These are phyloP conservation scores for Cucumis melo DNA, from an alignment of 306 rosid species.

Conservation along the genomic window DNA sequence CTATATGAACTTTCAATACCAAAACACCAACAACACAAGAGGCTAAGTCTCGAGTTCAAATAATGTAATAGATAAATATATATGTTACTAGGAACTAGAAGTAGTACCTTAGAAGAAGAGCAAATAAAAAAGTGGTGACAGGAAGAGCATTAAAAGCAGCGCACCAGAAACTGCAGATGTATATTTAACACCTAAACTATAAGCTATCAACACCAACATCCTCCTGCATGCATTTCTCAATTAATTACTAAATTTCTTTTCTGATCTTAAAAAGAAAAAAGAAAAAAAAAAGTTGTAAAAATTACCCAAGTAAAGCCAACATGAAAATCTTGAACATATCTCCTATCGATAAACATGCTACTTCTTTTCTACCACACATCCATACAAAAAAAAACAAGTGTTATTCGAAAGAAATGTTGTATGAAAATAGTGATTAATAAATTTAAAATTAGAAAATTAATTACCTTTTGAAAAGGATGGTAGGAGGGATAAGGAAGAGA, in stretches of 20 bases:
- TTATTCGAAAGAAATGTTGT: no score
- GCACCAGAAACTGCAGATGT: conserved; percentile 77
- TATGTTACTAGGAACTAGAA: no score
- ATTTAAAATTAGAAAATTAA: neutral
- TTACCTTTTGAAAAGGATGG: neutral
- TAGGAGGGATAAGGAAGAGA: neutral
- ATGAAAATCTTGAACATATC: conserved; percentile 62
- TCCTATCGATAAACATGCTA: conserved; percentile 16
- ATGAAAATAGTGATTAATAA: no score
- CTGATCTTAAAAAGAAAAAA: no score
- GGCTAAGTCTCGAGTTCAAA: no score
- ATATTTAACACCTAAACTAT: conserved; percentile 46
- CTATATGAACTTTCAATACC: no score
- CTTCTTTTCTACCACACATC: neutral
- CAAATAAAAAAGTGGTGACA: conserved; percentile 66
- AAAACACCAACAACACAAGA: no score
- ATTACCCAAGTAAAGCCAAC: conserved; percentile 49
- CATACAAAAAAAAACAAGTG: neutral
- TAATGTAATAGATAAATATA: no score
- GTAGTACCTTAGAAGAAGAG: conserved; percentile 41
- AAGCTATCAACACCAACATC: conserved; percentile 37
- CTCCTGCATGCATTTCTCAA: conserved; percentile 24
- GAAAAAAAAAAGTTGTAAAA: neutral
- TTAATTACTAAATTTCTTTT: no score
- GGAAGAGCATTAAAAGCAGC: conserved; percentile 65